phyloP scores from a whole-genome alignment of 108 stramenopile species.

The Nannochloropsis salina region DNA sequence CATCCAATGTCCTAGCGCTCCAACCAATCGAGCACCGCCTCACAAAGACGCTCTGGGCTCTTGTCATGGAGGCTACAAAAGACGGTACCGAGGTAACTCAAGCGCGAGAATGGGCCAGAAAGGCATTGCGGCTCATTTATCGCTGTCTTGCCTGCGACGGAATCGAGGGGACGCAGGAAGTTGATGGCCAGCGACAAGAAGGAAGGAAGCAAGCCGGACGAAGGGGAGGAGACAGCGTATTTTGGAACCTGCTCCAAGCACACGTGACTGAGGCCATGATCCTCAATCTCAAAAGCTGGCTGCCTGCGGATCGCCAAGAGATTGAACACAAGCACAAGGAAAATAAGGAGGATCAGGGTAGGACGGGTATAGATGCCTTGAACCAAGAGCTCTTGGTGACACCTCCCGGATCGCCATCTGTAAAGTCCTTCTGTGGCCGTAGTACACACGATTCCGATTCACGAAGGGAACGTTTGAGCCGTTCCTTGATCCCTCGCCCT shows the following conservation, averaged over 20 bases:
- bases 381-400: too few relatives aligned
- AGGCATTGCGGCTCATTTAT: not conserved
- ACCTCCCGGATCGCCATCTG: too few relatives aligned
- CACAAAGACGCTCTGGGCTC: too few relatives aligned
- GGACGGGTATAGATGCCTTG: too few relatives aligned
- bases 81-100: not conserved
- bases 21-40: too few relatives aligned
- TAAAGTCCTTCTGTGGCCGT: too few relatives aligned
- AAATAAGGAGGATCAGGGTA: not conserved
- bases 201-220: not conserved
- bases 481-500: constrained; percentile 9
- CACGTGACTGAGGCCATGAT: not conserved
- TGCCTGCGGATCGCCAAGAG: not conserved
- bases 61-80: not conserved
- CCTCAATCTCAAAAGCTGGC: not conserved
- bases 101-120: too few relatives aligned
- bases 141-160: not conserved
- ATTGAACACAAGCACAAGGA: not conserved
- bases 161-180: not conserved
- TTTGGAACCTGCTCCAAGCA: not conserved
- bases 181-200: not conserved
- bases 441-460: not conserved
- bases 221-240: not conserved
- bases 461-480: not conserved
- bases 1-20: not conserved